Evolutionary conservation across 306 rosid genomes (phyloP).

Genomic region (Neltuma alba): DNA sequence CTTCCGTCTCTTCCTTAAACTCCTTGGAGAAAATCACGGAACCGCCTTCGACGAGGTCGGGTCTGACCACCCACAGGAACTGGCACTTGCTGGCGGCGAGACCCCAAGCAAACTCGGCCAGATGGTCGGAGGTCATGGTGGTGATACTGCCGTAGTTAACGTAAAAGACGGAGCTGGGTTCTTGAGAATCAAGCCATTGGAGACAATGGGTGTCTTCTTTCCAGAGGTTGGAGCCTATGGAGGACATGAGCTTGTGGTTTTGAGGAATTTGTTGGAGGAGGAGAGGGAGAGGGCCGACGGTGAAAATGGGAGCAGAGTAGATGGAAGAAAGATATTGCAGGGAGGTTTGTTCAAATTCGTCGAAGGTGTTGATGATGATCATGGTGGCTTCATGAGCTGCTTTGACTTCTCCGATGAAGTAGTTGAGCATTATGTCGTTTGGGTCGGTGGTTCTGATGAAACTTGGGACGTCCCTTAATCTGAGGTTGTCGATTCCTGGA

Average conservation of each 20-base stretch:
- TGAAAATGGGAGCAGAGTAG: constrained; percentile 2
- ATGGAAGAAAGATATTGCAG: background rate
- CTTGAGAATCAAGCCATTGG: constrained; percentile 25
- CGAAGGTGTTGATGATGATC: background rate
- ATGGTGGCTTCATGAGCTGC: background rate
- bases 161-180: constrained; percentile 8
- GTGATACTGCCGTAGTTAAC: constrained; percentile 30
- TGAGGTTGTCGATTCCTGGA: constrained; percentile 16
- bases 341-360: background rate
- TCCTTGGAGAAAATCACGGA: constrained; percentile 3
- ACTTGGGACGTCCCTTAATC: constrained; percentile 21
- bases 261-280: background rate
- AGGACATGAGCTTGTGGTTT: background rate
- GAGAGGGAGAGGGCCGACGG: constrained; percentile 1
- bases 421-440: constrained; percentile 13
- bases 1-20: constrained; percentile 10
- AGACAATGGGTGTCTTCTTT: constrained; percentile 1
- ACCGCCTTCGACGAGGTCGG: constrained; percentile 21
- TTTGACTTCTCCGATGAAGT: background rate
- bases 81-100: constrained; percentile 13
- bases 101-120: constrained; percentile 35
- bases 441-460: constrained; percentile 24
- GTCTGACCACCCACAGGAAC: constrained; percentile 33
- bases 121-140: background rate
- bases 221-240: constrained; percentile 30